Base-by-base conservation (phyloP, 495 filamentous ascomycete species). In the Neurospora hispaniola region DNA sequence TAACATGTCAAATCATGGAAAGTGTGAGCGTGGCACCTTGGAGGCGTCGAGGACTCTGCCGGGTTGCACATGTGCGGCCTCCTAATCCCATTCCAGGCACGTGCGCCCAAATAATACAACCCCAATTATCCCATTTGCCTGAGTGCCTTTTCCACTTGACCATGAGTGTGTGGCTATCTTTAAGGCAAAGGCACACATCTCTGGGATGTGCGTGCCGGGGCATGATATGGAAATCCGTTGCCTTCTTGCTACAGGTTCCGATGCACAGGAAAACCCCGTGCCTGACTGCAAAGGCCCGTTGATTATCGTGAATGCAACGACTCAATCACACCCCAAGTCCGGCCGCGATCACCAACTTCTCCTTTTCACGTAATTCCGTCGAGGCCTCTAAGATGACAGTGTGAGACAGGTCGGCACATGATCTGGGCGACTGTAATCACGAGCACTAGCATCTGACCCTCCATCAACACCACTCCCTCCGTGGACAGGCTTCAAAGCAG, bases 331-430 rank as follows among this genome's bases (percentile, higher is more conserved):
- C 54, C 54, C 27, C 54, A 35, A 48, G 14, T 7, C 14, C 54
- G 10, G 54, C 54, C 54, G 54, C 41, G n/a, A 3, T 62, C 39
- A 39, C 38, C 39, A 38, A 39, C 46, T 69, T 39, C 71, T n/a
- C 71, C n/a, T 66, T 69, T 70, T 73, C 68, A 69, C n/a, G 14
- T 3, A 42, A 69, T 42, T 1, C 41, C 20, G 7, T 40, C 5
- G 23, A 39, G 27, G 35, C 31, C 54, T 66, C 27, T 23, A 16
- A 46, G 20, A 27, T 38, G 41, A 43, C 20, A 38, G 31, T 54
- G 74, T 78, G 73, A 76, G 76, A 78, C 76, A 78, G 27, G 71
- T 42, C 16, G 71, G 72, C 76, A 76, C 76, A 76, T 78, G 76
- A 75, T 76, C 73, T 70, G 72, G 42, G 54, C 35, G 27, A 62